Evolutionary conservation across 495 filamentous ascomycete species (phyloP).

Genomic region (Lepraria neglecta): DNA sequence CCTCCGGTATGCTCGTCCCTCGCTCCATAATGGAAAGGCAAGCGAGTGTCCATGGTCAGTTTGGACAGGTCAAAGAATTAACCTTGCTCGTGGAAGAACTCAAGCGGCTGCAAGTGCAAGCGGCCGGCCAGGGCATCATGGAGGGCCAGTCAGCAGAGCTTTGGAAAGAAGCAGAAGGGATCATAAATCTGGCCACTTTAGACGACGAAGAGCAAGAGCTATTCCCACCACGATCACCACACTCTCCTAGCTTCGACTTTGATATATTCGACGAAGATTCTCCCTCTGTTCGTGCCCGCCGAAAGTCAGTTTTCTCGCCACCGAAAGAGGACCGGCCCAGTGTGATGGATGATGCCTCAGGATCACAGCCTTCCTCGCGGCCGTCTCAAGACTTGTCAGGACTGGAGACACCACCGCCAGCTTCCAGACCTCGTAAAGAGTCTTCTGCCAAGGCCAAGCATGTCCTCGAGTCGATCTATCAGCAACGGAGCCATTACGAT

Average conservation of each 20-base stretch:
- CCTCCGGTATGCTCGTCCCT: conserved; percentile 65
- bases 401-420: conserved; percentile 22
- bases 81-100: conserved; percentile 75
- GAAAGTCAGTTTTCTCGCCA: conserved; percentile 19
- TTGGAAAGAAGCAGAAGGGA: conserved; percentile 83
- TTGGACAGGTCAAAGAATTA: conserved; percentile 78
- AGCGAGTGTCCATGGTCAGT: conserved; percentile 77
- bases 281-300: conserved; percentile 23
- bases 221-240: conserved; percentile 46
- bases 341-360: conserved; percentile 14
- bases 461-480: conserved; percentile 78
- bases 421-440: conserved; percentile 37
- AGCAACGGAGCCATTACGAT: conserved; percentile 51
- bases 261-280: conserved; percentile 58
- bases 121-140: conserved; percentile 58
- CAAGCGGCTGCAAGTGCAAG: conserved; percentile 59
- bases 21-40: conserved; percentile 77
- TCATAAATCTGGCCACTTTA: conserved; percentile 77
- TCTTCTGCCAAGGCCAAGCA: conserved; percentile 63
- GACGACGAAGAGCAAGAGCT: conserved; percentile 62
- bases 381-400: conserved; percentile 16
- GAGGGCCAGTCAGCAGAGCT: conserved; percentile 55
- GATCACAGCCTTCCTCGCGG: conserved; percentile 14
- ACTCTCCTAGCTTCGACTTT: conserved; percentile 48
- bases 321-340: conserved; percentile 17